These are phyloP conservation scores for Peronospora farinosa DNA, from an alignment of 352 stramenopile genomes.

Conservation along the genomic window DNA sequence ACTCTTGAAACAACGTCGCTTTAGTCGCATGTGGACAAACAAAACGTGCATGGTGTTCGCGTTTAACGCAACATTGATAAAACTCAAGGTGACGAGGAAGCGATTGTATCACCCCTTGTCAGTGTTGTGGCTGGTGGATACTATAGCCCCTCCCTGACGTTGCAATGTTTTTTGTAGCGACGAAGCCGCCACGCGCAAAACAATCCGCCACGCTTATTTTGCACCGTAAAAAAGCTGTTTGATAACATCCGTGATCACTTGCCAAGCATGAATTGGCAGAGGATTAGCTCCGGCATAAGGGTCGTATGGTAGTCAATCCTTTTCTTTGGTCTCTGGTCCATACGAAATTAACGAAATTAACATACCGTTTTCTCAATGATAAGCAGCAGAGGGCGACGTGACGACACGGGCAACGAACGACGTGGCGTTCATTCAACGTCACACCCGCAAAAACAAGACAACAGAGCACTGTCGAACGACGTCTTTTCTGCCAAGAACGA, in stretches of 20 bases:
- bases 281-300: neutral
- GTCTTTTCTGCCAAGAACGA: constrained; percentile 9
- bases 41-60: neutral
- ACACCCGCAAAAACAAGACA: constrained; percentile 22
- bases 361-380: constrained; percentile 14
- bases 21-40: constrained; percentile 14
- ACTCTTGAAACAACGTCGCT: neutral
- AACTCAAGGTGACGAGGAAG: constrained; percentile 15
- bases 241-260: neutral
- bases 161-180: constrained; percentile 5
- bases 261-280: neutral
- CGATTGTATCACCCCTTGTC: constrained; percentile 4
- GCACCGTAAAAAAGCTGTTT: neutral
- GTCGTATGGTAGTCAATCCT: neutral
- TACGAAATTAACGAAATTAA: neutral
- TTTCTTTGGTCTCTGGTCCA: neutral
- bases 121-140: constrained; percentile 1
- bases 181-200: constrained; percentile 12
- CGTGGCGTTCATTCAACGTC: constrained; percentile 3
- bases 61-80: constrained; percentile 19
- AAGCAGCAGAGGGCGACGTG: neutral
- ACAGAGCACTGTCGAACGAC: constrained; percentile 16
- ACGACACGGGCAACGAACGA: constrained; percentile 13
- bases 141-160: constrained; percentile 5
- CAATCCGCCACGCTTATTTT: constrained; percentile 17